These are phyloP conservation scores for Microdochium bolleyi DNA, from an alignment of 2,329 filamentous ascomycete genomes.

Conservation along the genomic window DNA sequence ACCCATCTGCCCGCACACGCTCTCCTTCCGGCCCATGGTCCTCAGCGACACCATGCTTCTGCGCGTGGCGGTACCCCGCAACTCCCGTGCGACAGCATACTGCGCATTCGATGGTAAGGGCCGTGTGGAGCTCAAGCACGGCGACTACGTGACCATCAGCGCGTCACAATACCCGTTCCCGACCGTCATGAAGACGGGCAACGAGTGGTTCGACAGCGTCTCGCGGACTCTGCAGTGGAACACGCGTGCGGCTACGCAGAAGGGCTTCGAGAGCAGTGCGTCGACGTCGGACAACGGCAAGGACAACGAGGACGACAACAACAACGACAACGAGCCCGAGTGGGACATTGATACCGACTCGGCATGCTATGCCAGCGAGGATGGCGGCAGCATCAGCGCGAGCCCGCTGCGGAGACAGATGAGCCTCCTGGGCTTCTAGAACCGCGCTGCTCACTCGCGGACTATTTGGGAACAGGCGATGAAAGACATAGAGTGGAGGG, in stretches of 20 bases:
- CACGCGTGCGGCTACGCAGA: slow-evolving; percentile 83
- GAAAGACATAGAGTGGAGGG: too few relatives aligned
- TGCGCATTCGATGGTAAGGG: slow-evolving; percentile 97
- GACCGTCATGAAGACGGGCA: slow-evolving; percentile 81
- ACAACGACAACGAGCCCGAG: slow-evolving; percentile 48
- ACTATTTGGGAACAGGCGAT: too few relatives aligned
- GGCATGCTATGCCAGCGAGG: slow-evolving; percentile 63
- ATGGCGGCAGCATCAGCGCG: slow-evolving; percentile 52
- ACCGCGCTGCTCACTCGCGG: neutral
- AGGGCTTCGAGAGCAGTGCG: slow-evolving; percentile 61
- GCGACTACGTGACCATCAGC: slow-evolving; percentile 92
- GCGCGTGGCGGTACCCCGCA: slow-evolving; percentile 76
- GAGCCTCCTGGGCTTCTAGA: slow-evolving; percentile 60
- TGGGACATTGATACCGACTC: slow-evolving; percentile 96
- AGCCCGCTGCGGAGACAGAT: slow-evolving; percentile 66
- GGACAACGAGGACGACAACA: slow-evolving; percentile 40
- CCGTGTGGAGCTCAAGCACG: slow-evolving; percentile 83
- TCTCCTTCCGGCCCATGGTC: slow-evolving; percentile 97
- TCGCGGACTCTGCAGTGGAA: slow-evolving; percentile 93
- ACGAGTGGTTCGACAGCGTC: slow-evolving; percentile 96
- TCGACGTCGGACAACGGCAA: slow-evolving; percentile 8
- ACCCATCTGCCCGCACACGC: slow-evolving; percentile 92
- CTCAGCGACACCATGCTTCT: slow-evolving; percentile 91
- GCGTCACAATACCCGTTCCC: slow-evolving; percentile 96
- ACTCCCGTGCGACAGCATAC: slow-evolving; percentile 87